Evolutionary conservation across 306 rosid species (phyloP), one percentile per base, ranked within the genome.

Genomic region (Cucurbita argyrosperma): DNA sequence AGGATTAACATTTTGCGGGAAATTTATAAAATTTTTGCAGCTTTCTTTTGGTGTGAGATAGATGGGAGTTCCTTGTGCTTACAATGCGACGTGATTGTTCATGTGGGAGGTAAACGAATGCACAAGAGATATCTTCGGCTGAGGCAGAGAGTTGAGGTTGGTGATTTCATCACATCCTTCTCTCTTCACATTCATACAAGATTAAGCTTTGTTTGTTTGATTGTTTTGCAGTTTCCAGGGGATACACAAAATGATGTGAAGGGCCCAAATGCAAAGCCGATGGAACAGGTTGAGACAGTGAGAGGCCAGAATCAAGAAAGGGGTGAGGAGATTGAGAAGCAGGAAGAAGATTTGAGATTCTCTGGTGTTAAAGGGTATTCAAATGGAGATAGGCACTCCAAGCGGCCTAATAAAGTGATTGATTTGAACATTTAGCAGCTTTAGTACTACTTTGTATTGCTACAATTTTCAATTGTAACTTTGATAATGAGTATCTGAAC

Each of bases 101-200:
- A 94, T 81, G 99, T 94, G 75, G 99, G 99, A 30, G 99, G 99
- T 61, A 94, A 94, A 88, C 85, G 99, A 88, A 91, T 89, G n/a
- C 99, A 94, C 79, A 90, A 96, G 78, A 86, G 99, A 88, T 94
- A 86, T 79, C 99, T 94, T 79, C 84, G 87, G 4, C 82, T 94
- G 75, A 85, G 97, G 87, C 99, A 94, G 82, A 84, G 95, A 89
- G 97, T 88, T 79, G 96, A 94, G 95, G 99, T 93, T 75, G 5
- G 71, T 42, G 52, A 40, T 40, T 64, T 50, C 14, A 39, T 83
- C 43, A 59, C 54, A 62, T 76, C 73, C 78, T 50, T 49, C 15
- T 50, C 18, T 50, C n/a, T 12, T 13, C 0, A 30, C 35, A 30
- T 40, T 40, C 43, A 40, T 40, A 40, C 43, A 40, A 7, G 40